Percentiles rank a stretch among this genome's conserved stretches.
phyloP scores from a whole-genome alignment of 1,284 basidiomycete species.

The Phlebopus sp. region DNA sequence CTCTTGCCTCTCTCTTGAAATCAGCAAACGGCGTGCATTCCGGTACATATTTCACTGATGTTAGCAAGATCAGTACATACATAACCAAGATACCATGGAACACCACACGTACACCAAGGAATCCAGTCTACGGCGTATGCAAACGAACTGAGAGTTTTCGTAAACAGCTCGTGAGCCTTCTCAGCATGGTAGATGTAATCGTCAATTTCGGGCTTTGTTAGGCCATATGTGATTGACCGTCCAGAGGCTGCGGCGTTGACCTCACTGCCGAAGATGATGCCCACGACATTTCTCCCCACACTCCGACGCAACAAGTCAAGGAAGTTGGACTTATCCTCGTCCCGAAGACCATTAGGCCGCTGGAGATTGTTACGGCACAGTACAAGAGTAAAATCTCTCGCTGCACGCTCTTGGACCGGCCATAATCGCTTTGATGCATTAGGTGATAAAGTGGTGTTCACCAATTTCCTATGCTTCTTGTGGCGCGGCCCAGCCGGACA shows the following conservation, averaged over 20 bases:
- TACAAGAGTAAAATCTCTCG: background rate
- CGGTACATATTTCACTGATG: slow-evolving; percentile 19
- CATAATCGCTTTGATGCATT: background rate
- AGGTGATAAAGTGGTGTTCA: background rate
- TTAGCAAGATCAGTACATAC: too few relatives aligned
- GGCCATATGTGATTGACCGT: background rate
- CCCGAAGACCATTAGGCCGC: too few relatives aligned
- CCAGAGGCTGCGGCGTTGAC: background rate
- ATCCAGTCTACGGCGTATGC: background rate
- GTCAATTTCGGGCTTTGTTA: background rate
- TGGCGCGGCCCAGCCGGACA: background rate
- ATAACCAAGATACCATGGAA: too few relatives aligned
- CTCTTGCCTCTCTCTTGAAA: slow-evolving; percentile 23
- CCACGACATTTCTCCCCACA: background rate
- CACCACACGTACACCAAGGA: background rate
- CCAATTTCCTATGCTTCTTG: background rate
- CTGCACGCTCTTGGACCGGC: background rate
- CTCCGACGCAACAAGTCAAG: background rate
- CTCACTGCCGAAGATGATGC: background rate
- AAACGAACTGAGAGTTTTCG: background rate
- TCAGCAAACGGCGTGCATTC: slow-evolving; percentile 35
- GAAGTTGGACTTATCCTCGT: background rate
- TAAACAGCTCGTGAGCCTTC: background rate
- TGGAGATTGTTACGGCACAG: too few relatives aligned
- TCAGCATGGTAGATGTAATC: slow-evolving; percentile 1